phyloP scores from a whole-genome alignment of 805 yeast genomes.

The Nakazawaea wickerhamii region DNA sequence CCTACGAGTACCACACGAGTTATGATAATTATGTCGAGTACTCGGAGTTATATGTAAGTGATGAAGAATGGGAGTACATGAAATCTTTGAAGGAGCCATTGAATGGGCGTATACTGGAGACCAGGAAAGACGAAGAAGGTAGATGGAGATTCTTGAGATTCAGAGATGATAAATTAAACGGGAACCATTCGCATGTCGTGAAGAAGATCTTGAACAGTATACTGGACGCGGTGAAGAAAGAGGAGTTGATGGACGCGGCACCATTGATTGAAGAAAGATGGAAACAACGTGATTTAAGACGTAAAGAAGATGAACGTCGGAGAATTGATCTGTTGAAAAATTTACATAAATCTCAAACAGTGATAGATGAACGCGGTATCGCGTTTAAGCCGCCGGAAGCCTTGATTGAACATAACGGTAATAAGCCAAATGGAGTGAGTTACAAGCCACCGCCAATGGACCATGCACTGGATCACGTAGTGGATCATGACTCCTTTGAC shows the following conservation, averaged over 20 bases:
- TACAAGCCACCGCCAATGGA: conserved; percentile 11
- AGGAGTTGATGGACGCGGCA: conserved; percentile 61
- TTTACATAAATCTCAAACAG: conserved; percentile 9
- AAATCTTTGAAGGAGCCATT: conserved; percentile 72
- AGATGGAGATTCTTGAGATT: conserved; percentile 84
- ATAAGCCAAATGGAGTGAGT: conserved; percentile 8
- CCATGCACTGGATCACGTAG: background rate
- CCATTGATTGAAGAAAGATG: conserved; percentile 53
- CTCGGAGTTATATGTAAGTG: conserved; percentile 54
- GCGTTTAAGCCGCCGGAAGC: conserved; percentile 11
- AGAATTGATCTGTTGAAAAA: conserved; percentile 11
- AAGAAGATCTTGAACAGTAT: conserved; percentile 80
- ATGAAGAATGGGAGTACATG: conserved; percentile 76
- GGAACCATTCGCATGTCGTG: conserved; percentile 79
- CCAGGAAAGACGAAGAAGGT: conserved; percentile 58
- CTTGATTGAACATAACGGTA: background rate
- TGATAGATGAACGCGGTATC: conserved; percentile 8
- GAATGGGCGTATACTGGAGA: conserved; percentile 86
- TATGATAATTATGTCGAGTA: conserved; percentile 55
- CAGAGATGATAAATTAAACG: conserved; percentile 88
- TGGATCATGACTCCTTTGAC: conserved; percentile 14
- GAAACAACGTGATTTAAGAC: conserved; percentile 51
- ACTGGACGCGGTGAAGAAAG: conserved; percentile 76
- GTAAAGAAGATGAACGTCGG: conserved; percentile 18
- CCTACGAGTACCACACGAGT: conserved; percentile 26